A percentile compares a stretch with the other conserved stretches of the same genome.
Conservation (phyloP, 441 rosid species). For the Isatis lusitanica region DNA sequence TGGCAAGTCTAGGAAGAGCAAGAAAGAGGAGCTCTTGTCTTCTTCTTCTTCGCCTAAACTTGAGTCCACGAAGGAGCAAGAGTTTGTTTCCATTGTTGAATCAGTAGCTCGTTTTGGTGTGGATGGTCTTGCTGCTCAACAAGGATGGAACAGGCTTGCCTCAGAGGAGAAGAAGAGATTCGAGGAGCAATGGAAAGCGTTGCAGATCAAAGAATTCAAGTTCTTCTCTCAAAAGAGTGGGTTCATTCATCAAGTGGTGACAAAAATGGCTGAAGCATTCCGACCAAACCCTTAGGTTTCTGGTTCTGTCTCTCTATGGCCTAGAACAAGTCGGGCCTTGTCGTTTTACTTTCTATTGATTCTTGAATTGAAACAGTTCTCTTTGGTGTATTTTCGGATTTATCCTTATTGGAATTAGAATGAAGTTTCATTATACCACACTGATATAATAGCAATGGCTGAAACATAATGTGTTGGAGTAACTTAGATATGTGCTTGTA, state of each 20-base stretch:
- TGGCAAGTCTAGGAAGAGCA: constrained; percentile 15
- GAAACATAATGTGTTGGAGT: no score
- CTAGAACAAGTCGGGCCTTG: neutral
- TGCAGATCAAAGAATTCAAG: constrained; percentile 26
- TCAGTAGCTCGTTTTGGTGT: constrained; percentile 11
- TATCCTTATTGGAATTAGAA: neutral
- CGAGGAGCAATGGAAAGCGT: constrained; percentile 37
- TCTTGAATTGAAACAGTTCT: neutral
- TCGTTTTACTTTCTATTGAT: neutral
- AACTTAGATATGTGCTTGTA: no score
- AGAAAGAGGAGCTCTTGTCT: neutral
- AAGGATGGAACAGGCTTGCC: constrained; percentile 21
- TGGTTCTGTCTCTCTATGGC: neutral
- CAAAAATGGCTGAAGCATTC: constrained; percentile 21
- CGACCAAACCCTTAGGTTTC: constrained; percentile 4
- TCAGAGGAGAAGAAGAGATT: constrained; percentile 24
- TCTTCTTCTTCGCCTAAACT: no score
- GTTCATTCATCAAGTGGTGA: constrained; percentile 22
- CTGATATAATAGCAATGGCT: neutral
- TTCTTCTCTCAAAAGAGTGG: constrained; percentile 25
- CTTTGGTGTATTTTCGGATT: neutral
- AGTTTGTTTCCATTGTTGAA: constrained; percentile 6
- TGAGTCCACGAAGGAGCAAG: neutral
- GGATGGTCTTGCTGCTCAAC: constrained; percentile 30
- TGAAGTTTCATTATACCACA: neutral